Conservation (phyloP, 352 stramenopile species). For the Phytopythium montanum region DNA sequence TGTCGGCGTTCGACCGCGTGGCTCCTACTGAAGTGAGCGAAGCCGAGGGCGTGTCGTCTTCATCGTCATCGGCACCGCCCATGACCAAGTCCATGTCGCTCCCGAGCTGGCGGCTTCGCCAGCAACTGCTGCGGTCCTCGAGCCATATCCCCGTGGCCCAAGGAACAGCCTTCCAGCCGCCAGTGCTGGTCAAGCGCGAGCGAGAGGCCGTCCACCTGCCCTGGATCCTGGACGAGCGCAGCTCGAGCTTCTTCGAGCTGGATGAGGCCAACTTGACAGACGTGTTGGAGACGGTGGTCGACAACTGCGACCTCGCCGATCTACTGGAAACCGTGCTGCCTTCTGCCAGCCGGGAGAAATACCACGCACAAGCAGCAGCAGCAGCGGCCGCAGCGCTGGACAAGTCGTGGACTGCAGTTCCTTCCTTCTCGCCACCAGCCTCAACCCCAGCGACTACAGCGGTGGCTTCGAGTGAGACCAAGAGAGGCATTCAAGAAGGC, state of each 20-base stretch:
- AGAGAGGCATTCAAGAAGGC: background rate
- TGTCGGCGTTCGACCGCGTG: conserved; percentile 41
- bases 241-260: conserved; percentile 40
- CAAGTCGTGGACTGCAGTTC: background rate
- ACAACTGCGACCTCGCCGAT: conserved; percentile 29
- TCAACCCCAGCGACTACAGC: background rate
- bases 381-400: background rate
- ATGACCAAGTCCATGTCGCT: conserved; percentile 6
- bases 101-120: background rate
- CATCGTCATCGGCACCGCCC: background rate
- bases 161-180: conserved; percentile 32
- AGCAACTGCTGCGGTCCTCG: conserved; percentile 5
- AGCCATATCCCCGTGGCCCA: conserved; percentile 6
- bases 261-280: conserved; percentile 43
- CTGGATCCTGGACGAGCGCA: conserved; percentile 30
- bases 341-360: conserved; percentile 23
- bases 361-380: conserved; percentile 8
- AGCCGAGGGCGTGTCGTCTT: background rate
- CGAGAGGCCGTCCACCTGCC: conserved; percentile 31
- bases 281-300: conserved; percentile 43
- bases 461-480: background rate
- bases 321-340: conserved; percentile 46
- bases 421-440: background rate
- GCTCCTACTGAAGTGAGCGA: conserved; percentile 4
- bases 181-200: conserved; percentile 34